Percentiles rank a stretch among this genome's conserved stretches.
phyloP scores from a whole-genome alignment of 2,329 filamentous ascomycete species.

The Fusarium clavum region DNA sequence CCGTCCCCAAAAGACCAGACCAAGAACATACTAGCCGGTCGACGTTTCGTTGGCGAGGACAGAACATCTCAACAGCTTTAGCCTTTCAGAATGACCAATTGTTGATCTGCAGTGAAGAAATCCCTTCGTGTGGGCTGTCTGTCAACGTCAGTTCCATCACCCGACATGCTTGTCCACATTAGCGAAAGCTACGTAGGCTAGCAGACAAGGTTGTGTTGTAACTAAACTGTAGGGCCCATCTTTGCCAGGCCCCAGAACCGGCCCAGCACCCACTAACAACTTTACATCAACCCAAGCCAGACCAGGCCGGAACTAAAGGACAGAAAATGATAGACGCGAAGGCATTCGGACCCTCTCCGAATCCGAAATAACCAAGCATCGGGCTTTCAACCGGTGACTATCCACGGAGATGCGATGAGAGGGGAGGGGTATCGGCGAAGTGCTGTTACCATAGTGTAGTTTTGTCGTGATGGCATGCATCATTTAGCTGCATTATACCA shows the following conservation, averaged over 20 bases:
- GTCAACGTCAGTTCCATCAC: slow-evolving; percentile 37
- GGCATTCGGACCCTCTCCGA: slow-evolving; percentile 21
- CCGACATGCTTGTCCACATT: slow-evolving; percentile 36
- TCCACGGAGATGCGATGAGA: not conserved
- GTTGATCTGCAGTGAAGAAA: slow-evolving; percentile 4
- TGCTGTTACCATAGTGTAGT: not conserved
- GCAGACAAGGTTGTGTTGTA: slow-evolving; percentile 10
- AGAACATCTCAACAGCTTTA: not conserved
- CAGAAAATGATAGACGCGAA: slow-evolving; percentile 26
- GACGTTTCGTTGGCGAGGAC: not conserved
- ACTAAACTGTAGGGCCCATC: slow-evolving; percentile 24
- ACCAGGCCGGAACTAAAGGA: slow-evolving; percentile 3
- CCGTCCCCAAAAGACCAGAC: slow-evolving; percentile 12
- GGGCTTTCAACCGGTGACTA: slow-evolving; percentile 14
- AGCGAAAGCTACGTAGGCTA: slow-evolving; percentile 24
- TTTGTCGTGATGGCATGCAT: slow-evolving; percentile 40
- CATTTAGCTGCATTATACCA: slow-evolving; percentile 38
- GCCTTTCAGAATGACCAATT: slow-evolving; percentile 2
- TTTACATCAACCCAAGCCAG: slow-evolving; percentile 22
- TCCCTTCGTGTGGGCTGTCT: slow-evolving; percentile 33
- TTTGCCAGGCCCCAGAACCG: slow-evolving; percentile 21
- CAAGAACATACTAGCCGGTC: not conserved
- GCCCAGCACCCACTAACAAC: slow-evolving; percentile 30
- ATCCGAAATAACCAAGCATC: slow-evolving; percentile 14
- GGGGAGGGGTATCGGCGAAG: slow-evolving; percentile 25